Base-by-base conservation (phyloP, 805 yeast genomes). In the Isabelozyma gotoi region DNA sequence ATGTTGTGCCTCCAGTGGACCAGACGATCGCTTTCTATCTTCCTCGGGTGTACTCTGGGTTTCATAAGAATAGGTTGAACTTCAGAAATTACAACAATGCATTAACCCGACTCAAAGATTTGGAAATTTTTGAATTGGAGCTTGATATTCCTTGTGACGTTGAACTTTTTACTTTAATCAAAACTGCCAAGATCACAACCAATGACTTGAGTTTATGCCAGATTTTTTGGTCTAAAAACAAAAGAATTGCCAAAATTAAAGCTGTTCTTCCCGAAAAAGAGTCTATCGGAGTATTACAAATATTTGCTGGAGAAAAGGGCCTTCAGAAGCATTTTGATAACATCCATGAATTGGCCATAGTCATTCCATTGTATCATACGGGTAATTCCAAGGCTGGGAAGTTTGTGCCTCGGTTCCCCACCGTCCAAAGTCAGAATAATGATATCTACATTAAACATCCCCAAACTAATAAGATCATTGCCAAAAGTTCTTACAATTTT, bases 391-490 rank as follows among this genome's bases (percentile, higher is more conserved):
- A 78, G 53, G 76, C 79, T 10, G 74, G 82, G 39, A 82, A 82
- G 47, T 86, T 89, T 61, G 88, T 87, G 14, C 80, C 81, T 15
- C 68, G 88, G 41, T 83, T 78, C 51, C 89, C 94, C 1, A 81
- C 92, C 0, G 83, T 85, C 14, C 82, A 78, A 46, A 77, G 84
- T 20, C 81, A 78, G 55, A 73, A 74, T 36, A 80, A 83, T 47
- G 99, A 92, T 60, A 62, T 89, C 38, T 94, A 92, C 62, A 78
- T 94, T 44, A 75, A 80, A 42, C 88, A 85, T 50, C 99, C 99
- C 2, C 98, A 92, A 61, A 78, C 84, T 48, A 78, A 76, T 51
- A 73, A 77, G 45, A 64, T 94, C 38, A 65, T 75, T 7, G 67
- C 65, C 15, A 80, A 80, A 16, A 80, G 78, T 44, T 74, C 80